Conservation (phyloP, 2,329 filamentous ascomycete genomes). For the Canariomyces notabilis region DNA sequence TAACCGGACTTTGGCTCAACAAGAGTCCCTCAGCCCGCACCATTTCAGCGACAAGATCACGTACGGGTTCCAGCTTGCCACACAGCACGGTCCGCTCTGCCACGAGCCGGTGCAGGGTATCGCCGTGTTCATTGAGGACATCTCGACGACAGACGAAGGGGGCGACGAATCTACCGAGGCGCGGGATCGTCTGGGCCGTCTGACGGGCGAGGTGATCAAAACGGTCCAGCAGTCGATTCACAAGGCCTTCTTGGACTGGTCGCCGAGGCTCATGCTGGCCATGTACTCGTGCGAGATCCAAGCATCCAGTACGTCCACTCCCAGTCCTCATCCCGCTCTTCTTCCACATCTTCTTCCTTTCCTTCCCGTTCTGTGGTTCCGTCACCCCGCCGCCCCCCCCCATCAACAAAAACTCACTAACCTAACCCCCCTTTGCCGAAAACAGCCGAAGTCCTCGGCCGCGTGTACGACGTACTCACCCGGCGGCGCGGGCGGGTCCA, state of each 20-base stretch:
- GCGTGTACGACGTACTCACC: constrained; percentile 97
- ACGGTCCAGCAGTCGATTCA: constrained; percentile 79
- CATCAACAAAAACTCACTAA: constrained; percentile 7
- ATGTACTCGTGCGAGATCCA: constrained; percentile 99
- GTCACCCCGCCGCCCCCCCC: too few relatives aligned
- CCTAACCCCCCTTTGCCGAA: constrained; percentile 21
- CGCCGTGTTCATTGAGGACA: constrained; percentile 81
- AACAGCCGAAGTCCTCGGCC: constrained; percentile 81
- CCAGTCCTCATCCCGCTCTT: background rate
- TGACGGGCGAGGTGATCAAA: constrained; percentile 92
- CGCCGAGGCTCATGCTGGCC: constrained; percentile 85
- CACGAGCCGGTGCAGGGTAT: constrained; percentile 90
- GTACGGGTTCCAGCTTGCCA: constrained; percentile 92
- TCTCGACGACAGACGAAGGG: constrained; percentile 49
- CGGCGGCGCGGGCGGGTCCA: constrained; percentile 84
- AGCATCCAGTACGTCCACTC: constrained; percentile 63
- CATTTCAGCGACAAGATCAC: constrained; percentile 86
- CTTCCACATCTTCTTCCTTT: background rate
- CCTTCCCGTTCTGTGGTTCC: background rate
- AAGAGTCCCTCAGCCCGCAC: constrained; percentile 50
- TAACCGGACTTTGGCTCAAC: constrained; percentile 37
- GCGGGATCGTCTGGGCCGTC: constrained; percentile 64
- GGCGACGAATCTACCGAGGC: constrained; percentile 46
- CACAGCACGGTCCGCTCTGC: constrained; percentile 82
- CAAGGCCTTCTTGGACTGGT: constrained; percentile 90